Conservation (phyloP, 257 asterid genomes). For the Nicotiana paniculata region DNA sequence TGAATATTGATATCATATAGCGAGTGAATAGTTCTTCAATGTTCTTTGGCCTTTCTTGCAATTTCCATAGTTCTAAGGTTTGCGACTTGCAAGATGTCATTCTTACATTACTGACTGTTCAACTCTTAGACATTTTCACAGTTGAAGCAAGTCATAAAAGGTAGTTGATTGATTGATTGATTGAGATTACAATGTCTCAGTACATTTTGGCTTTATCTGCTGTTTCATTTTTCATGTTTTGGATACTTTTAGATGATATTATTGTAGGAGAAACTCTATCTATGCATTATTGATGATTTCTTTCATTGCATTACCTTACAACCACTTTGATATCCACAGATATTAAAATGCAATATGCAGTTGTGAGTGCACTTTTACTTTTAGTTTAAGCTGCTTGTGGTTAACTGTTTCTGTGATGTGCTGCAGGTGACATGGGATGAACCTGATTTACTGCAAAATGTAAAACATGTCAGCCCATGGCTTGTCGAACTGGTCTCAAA, state of each 20-base stretch:
- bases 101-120: neutral
- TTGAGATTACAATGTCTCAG: neutral
- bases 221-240: neutral
- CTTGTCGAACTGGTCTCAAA: conserved; percentile 73
- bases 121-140: neutral
- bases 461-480: conserved; percentile 95
- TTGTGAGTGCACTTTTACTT: neutral
- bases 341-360: neutral
- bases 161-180: neutral
- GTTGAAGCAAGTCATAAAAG: neutral
- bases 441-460: conserved; percentile 75
- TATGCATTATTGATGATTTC: neutral
- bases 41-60: neutral
- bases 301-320: neutral
- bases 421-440: conserved; percentile 94
- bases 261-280: neutral
- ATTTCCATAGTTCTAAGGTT: neutral
- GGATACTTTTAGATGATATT: neutral
- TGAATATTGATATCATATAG: neutral
- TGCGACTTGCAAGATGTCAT: neutral
- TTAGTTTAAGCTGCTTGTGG: neutral
- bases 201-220: neutral
- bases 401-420: neutral
- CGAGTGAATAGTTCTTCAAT: neutral
- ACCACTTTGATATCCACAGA: neutral